phyloP scores from a whole-genome alignment of 495 filamentous ascomycete genomes.

The Alectoria sarmentosa region DNA sequence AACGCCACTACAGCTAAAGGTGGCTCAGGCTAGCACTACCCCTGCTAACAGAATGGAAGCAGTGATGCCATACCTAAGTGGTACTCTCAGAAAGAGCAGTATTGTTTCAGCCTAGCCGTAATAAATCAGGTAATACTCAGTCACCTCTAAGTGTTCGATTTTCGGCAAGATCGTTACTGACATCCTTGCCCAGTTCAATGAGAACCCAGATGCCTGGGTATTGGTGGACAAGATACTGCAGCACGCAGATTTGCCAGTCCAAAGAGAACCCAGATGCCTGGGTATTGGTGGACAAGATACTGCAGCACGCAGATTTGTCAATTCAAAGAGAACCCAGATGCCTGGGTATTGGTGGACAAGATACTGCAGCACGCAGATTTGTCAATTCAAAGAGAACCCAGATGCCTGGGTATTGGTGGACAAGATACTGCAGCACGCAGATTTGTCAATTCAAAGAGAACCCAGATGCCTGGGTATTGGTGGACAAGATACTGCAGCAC shows the following conservation, averaged over 20 bases:
- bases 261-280: constrained; percentile 98
- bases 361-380: too few relatives aligned
- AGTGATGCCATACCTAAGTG: too few relatives aligned
- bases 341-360: constrained; percentile 96
- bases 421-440: too few relatives aligned
- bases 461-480: constrained; percentile 93
- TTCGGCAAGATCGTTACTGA: constrained; percentile 27
- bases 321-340: constrained; percentile 98
- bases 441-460: constrained; percentile 97
- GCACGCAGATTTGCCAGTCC: too few relatives aligned
- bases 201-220: constrained; percentile 96
- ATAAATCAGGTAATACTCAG: constrained; percentile 74
- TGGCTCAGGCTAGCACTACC: too few relatives aligned
- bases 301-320: too few relatives aligned
- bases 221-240: constrained; percentile 96
- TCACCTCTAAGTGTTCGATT: not conserved
- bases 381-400: constrained; percentile 94
- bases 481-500: too few relatives aligned
- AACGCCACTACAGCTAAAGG: too few relatives aligned
- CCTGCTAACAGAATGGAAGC: too few relatives aligned
- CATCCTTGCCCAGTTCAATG: constrained; percentile 71
- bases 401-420: constrained; percentile 97
- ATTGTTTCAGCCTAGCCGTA: too few relatives aligned
- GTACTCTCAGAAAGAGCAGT: too few relatives aligned
- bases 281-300: constrained; percentile 94